Conservation (phyloP, 768 basidiomycete species). For the Ramaria sp. region DNA sequence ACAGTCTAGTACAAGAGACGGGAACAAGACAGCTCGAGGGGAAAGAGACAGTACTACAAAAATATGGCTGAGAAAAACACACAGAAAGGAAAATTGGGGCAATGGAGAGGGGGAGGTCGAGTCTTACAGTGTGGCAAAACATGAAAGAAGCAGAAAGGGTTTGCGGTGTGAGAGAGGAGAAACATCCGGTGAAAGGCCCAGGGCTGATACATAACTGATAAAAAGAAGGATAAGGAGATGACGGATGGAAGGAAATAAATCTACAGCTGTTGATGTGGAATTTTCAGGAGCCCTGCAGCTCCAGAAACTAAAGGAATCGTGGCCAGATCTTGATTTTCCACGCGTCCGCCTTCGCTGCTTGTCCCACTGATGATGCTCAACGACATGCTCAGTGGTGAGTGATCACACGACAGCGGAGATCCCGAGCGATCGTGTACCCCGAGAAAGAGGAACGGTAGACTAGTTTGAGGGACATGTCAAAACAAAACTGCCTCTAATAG, state of each 20-base stretch:
- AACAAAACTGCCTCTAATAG: not conserved
- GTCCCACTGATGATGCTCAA: conserved; percentile 4
- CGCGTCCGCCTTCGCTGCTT: not conserved
- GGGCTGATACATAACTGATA: too few relatives aligned
- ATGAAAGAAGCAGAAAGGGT: not conserved
- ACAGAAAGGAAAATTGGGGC: not conserved
- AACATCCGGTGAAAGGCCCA: not conserved
- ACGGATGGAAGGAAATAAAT: not conserved
- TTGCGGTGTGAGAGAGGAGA: not conserved
- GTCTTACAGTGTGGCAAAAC: not conserved
- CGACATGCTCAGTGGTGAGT: conserved; percentile 1
- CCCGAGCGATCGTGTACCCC: not conserved
- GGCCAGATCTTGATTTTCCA: not conserved
- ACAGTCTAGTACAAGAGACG: not conserved
- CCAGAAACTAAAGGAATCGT: too few relatives aligned
- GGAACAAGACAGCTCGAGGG: not conserved
- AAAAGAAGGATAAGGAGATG: too few relatives aligned
- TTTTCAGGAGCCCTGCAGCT: too few relatives aligned
- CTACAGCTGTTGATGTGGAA: not conserved
- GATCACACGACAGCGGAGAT: not conserved
- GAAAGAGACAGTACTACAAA: not conserved
- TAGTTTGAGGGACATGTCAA: not conserved
- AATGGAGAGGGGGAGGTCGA: not conserved
- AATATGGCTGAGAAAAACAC: not conserved
- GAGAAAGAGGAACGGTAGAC: not conserved